Base-by-base conservation (phyloP, 2,329 filamentous ascomycete species). In the Trichoderma sp. region DNA sequence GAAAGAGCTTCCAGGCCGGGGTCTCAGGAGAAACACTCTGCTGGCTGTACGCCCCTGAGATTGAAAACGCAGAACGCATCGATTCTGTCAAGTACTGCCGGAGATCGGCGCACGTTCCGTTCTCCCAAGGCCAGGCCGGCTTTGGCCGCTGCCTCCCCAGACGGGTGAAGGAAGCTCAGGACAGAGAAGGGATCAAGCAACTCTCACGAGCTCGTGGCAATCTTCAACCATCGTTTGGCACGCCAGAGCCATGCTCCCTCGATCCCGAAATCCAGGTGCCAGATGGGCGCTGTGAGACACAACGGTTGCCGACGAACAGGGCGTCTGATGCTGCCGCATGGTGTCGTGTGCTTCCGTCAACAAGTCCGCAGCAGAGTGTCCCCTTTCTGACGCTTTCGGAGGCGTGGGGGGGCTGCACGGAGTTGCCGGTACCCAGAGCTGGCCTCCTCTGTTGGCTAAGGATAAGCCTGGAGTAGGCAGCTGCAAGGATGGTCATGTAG, bases 391-490 rank as follows among this genome's bases (percentile, higher is more conserved):
- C 63, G 28, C 45, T 41, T 57, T 52, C 47, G 14, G 26, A 51
- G 50, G 63, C 51, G 45, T 64, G 62, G 59, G 60, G 60, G 64
- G 24, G 34, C 34, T 39, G 60, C 64, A 66, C 64, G 64, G 64
- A 66, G 64, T 66, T 66, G 64, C 64, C 64, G 64, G 64, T 10
- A 61, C 50, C 45, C 64, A 52, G 50, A 47, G 59, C 59, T 65
- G 47, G 39, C 48, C 34, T 28, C 21, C 21, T 28, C n/a, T 34
- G 58, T 28, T 61, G 30, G 45, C 24, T 21, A 61, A 39, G 48
- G 26, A 51, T 51, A 51, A 51, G 30, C 30, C 57, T 21, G n/a
- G 48, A 41, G 34, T 43, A 52, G 24, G 24, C 17, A 24, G 39
- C 7, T 52, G 59, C 59, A 62, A 54, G 48, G 48, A 62, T 62